These are phyloP conservation scores for Trichoderma cornu-damae DNA, from an alignment of 2,329 filamentous ascomycete species.

Conservation along the genomic window DNA sequence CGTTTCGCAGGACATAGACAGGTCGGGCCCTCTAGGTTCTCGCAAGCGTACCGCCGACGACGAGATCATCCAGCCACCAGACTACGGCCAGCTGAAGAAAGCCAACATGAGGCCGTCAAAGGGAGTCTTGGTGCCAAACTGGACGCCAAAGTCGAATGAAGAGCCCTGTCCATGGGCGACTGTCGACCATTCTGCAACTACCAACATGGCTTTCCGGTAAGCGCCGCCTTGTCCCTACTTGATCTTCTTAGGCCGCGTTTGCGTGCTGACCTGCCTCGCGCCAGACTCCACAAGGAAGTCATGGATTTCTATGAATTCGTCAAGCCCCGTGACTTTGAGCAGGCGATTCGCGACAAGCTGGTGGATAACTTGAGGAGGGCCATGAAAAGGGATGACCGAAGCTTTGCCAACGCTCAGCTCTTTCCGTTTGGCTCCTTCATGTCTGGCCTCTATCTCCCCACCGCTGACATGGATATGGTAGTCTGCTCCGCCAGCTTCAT, in stretches of 20 bases:
- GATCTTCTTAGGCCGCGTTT: not conserved
- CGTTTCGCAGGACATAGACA: conserved; percentile 32
- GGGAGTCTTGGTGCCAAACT: conserved; percentile 48
- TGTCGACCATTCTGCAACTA: conserved; percentile 49
- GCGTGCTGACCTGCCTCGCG: not conserved
- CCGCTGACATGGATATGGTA: conserved; percentile 92
- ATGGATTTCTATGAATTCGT: conserved; percentile 85
- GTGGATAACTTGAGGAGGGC: conserved; percentile 61
- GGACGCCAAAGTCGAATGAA: conserved; percentile 43
- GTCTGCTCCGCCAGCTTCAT: conserved; percentile 60
- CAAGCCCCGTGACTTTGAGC: conserved; percentile 70
- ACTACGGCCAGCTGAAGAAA: conserved; percentile 50
- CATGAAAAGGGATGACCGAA: conserved; percentile 46
- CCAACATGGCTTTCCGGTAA: conserved; percentile 53
- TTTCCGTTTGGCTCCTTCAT: conserved; percentile 90
- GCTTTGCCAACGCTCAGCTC: conserved; percentile 58
- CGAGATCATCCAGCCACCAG: conserved; percentile 57
- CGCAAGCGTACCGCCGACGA: conserved; percentile 73
- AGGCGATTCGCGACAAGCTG: conserved; percentile 66
- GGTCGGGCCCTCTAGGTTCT: conserved; percentile 48
- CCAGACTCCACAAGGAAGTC: conserved; percentile 82
- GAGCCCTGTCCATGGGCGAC: conserved; percentile 59
- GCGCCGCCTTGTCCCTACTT: not conserved
- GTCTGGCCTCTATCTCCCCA: conserved; percentile 64
- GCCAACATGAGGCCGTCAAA: conserved; percentile 44